Evolutionary conservation across 805 yeast species (phyloP).

Genomic region (Candida ulmi): DNA sequence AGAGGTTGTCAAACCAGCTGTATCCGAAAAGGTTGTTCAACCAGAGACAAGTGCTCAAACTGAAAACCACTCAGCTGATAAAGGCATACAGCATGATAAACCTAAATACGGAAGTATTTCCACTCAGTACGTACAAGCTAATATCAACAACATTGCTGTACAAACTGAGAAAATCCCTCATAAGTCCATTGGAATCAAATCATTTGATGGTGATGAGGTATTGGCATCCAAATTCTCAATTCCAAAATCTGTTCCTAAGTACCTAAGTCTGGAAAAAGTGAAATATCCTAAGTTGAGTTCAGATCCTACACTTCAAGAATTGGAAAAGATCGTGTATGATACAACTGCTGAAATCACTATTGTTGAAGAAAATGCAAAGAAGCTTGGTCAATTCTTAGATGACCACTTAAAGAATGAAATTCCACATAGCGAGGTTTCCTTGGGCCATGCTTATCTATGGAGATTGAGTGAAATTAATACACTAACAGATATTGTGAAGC

Average conservation of each 20-base stretch:
- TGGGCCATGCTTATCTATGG: conserved; percentile 30
- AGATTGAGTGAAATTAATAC: conserved; percentile 26
- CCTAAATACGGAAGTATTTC: neutral
- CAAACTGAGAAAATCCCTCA: conserved; percentile 14
- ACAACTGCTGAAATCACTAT: conserved; percentile 29
- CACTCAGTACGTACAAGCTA: conserved; percentile 2
- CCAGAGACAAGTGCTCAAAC: neutral
- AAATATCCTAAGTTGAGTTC: conserved; percentile 17
- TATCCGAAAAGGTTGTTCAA: neutral
- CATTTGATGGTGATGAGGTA: conserved; percentile 30
- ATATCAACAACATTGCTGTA: neutral
- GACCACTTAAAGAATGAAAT: conserved; percentile 26
- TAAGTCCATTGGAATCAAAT: conserved; percentile 4
- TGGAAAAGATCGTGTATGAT: conserved; percentile 20
- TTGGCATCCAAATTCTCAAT: conserved; percentile 21
- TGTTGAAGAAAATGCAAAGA: conserved; percentile 25
- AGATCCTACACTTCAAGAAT: conserved; percentile 10
- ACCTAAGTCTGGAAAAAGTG: conserved; percentile 15
- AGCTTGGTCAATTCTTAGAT: conserved; percentile 23
- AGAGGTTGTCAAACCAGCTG: neutral
- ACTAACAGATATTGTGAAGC: conserved; percentile 8
- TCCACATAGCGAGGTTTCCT: conserved; percentile 22
- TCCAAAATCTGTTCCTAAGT: conserved; percentile 13
- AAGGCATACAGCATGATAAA: neutral
- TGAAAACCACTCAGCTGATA: conserved; percentile 1